phyloP scores from a whole-genome alignment of 2,329 filamentous ascomycete genomes.

The Plectosphaerella cucumerina region DNA sequence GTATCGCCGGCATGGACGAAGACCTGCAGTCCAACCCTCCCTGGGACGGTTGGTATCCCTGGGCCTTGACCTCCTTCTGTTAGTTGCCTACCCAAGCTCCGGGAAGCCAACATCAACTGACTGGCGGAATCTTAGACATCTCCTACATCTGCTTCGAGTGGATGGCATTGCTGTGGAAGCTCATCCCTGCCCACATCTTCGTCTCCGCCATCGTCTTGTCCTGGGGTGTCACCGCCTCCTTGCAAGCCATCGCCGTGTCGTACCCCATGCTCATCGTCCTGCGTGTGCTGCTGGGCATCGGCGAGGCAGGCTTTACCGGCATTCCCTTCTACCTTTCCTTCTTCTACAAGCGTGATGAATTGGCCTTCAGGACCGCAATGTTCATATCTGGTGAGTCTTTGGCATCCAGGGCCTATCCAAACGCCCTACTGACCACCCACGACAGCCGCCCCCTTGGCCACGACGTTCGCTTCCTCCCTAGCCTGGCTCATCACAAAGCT shows the following conservation, averaged over 20 bases:
- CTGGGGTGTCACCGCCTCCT: slow-evolving; percentile 75
- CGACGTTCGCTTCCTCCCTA: slow-evolving; percentile 74
- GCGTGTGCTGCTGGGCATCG: slow-evolving; percentile 55
- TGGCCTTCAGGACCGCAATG: slow-evolving; percentile 80
- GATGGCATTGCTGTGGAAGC: slow-evolving; percentile 59
- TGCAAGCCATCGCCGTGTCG: slow-evolving; percentile 63
- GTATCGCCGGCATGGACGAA: slow-evolving; percentile 58
- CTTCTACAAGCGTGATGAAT: slow-evolving; percentile 63
- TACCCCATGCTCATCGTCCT: slow-evolving; percentile 56
- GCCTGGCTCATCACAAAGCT: slow-evolving; percentile 75
- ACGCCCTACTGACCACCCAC: no score
- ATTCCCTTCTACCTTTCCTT: slow-evolving; percentile 62
- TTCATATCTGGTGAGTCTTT: no score
- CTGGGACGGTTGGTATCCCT: slow-evolving; percentile 49
- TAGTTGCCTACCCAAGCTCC: no score
- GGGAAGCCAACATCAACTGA: no score
- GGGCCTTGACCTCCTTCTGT: slow-evolving; percentile 56
- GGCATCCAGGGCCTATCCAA: slow-evolving; percentile 53
- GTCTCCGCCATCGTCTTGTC: slow-evolving; percentile 61
- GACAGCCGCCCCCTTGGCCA: slow-evolving; percentile 75
- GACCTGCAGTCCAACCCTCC: slow-evolving; percentile 51
- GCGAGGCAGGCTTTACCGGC: slow-evolving; percentile 62
- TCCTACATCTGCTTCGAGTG: slow-evolving; percentile 62
- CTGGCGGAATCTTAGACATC: slow-evolving; percentile 28
- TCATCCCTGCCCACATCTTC: slow-evolving; percentile 58